A percentile compares a stretch with the other conserved stretches of the same genome.
Evolutionary conservation across 192 early-diverging fungal genomes (phyloP).

Genomic region (Coemansia sp.): DNA sequence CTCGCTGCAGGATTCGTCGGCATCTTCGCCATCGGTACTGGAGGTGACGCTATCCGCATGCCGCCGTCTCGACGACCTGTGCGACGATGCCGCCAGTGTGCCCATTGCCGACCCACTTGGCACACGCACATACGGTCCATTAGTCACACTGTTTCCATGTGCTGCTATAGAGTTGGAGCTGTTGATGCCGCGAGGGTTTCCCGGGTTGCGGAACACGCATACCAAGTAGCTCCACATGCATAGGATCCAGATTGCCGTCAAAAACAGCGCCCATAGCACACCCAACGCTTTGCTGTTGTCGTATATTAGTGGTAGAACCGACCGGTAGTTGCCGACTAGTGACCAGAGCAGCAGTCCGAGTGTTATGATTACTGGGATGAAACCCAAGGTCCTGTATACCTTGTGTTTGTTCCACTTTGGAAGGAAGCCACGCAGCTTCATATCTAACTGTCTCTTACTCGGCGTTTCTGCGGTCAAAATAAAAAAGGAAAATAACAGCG

Average conservation of each 20-base stretch:
- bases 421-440: constrained; percentile 1
- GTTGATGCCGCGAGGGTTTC: constrained; percentile 9
- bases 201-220: constrained; percentile 32
- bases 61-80: constrained; percentile 6
- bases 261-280: not conserved
- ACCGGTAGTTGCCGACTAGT: constrained; percentile 4
- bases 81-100: not conserved
- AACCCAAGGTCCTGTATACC: constrained; percentile 30
- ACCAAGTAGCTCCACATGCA: constrained; percentile 30
- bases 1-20: constrained; percentile 8
- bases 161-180: not conserved
- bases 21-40: constrained; percentile 11
- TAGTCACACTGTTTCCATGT: constrained; percentile 12
- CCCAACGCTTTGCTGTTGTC: constrained; percentile 1
- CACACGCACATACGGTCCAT: constrained; percentile 4
- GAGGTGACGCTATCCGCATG: constrained; percentile 7
- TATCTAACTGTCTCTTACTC: too few relatives aligned
- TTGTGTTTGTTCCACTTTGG: constrained; percentile 27
- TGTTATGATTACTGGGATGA: constrained; percentile 39
- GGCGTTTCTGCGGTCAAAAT: too few relatives aligned
- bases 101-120: not conserved
- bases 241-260: constrained; percentile 9
- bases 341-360: constrained; percentile 47
- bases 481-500: not conserved
- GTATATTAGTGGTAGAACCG: constrained; percentile 24